Conservation (phyloP, 306 rosid species). For the Cajanus cajan region DNA sequence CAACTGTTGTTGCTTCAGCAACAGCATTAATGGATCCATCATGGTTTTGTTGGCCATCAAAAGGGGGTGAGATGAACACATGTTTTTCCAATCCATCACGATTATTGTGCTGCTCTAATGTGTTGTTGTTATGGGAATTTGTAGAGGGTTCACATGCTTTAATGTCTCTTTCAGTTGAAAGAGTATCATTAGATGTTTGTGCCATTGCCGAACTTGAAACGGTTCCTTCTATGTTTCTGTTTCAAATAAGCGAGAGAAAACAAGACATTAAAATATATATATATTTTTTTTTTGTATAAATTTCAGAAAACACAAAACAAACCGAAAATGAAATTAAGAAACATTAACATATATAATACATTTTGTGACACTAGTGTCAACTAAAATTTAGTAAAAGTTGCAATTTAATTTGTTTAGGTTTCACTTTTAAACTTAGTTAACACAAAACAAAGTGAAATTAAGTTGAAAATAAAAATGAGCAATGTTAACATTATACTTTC, state of each 20-base stretch:
- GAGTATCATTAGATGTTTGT: background rate
- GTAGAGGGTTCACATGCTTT: background rate
- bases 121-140: background rate
- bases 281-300: too few relatives aligned
- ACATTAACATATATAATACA: too few relatives aligned
- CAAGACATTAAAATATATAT: too few relatives aligned
- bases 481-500: too few relatives aligned
- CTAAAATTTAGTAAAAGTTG: too few relatives aligned
- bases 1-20: background rate
- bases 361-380: too few relatives aligned
- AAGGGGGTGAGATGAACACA: background rate
- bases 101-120: background rate
- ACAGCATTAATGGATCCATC: background rate
- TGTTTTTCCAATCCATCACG: background rate
- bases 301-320: too few relatives aligned
- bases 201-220: background rate
- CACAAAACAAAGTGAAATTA: too few relatives aligned
- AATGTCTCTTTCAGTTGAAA: background rate
- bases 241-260: background rate
- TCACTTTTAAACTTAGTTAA: too few relatives aligned
- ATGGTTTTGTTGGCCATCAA: background rate
- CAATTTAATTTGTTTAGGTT: too few relatives aligned
- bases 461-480: too few relatives aligned
- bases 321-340: too few relatives aligned
- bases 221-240: background rate